Evolutionary conservation across 768 basidiomycete genomes (phyloP).

Genomic region (Naematelia aurantialba): DNA sequence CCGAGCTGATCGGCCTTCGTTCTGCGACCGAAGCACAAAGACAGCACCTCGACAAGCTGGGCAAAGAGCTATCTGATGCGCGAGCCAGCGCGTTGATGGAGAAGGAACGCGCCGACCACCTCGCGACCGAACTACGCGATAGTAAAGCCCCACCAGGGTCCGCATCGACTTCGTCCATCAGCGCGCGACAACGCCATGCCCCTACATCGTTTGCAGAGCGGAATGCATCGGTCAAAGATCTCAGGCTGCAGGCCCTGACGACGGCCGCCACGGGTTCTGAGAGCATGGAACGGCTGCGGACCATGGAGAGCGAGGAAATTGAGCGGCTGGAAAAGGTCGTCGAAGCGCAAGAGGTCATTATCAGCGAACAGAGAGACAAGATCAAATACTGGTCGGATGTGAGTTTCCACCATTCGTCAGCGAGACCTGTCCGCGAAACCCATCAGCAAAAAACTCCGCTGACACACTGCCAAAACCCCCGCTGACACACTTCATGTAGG

Average conservation of each 20-base stretch:
- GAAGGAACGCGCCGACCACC: conserved; percentile 2
- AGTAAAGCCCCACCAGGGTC: neutral
- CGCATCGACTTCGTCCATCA: neutral
- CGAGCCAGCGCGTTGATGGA: neutral
- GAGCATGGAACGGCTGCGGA: neutral
- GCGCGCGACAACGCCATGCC: neutral
- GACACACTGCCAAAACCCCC: too few species aligned
- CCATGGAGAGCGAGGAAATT: conserved; percentile 33
- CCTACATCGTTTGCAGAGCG: neutral
- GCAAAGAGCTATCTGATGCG: conserved; percentile 4
- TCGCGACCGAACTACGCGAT: neutral
- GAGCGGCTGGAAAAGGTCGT: conserved; percentile 45
- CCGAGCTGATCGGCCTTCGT: neutral
- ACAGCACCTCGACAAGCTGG: neutral
- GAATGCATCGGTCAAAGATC: neutral
- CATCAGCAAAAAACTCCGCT: neutral
- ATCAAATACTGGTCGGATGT: conserved; percentile 44
- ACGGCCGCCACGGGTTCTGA: neutral
- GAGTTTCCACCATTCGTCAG: conserved; percentile 7
- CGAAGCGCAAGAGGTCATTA: conserved; percentile 39
- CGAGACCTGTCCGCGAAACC: neutral
- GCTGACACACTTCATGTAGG: too few species aligned
- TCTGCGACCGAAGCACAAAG: neutral
- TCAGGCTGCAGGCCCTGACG: conserved; percentile 4
- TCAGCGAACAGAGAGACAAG: conserved; percentile 44